Evolutionary conservation across 2,329 filamentous ascomycete genomes (phyloP).

Genomic region (Coniochaeta sp.): DNA sequence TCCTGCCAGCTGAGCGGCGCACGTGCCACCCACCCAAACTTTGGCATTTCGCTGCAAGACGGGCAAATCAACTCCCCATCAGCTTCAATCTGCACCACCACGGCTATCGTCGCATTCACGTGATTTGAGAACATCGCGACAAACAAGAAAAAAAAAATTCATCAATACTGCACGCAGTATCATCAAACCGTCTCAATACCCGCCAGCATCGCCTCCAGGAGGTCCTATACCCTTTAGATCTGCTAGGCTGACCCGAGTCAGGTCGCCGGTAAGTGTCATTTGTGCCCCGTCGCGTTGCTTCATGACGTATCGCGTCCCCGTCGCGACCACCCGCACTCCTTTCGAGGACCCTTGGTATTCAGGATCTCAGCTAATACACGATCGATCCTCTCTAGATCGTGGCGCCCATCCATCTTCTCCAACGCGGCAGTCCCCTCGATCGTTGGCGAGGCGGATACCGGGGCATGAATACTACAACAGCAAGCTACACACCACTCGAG

Average conservation of each 20-base stretch:
- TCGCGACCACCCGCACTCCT: not conserved
- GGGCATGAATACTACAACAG: conserved; percentile 25
- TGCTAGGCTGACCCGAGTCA: not conserved
- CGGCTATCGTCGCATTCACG: not conserved
- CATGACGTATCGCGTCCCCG: not conserved
- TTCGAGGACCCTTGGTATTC: too few relatives aligned
- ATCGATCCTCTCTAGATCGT: conserved; percentile 15
- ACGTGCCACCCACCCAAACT: too few relatives aligned
- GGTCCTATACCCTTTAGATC: not conserved
- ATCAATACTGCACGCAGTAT: not conserved
- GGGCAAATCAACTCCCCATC: not conserved
- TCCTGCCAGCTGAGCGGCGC: too few relatives aligned
- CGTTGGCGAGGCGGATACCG: conserved; percentile 23
- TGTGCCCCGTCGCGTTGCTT: not conserved
- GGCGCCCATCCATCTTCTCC: conserved; percentile 27
- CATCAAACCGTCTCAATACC: not conserved
- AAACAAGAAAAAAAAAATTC: not conserved
- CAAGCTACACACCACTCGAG: conserved; percentile 26
- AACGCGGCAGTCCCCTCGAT: conserved; percentile 24
- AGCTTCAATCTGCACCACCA: not conserved
- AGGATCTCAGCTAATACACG: not conserved
- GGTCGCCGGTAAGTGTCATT: not conserved
- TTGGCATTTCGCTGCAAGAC: not conserved
- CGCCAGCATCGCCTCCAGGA: not conserved
- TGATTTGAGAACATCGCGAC: conserved; percentile 1